Evolutionary conservation across 163 green algal species (phyloP).

Genomic region (Prototheca cutis): DNA sequence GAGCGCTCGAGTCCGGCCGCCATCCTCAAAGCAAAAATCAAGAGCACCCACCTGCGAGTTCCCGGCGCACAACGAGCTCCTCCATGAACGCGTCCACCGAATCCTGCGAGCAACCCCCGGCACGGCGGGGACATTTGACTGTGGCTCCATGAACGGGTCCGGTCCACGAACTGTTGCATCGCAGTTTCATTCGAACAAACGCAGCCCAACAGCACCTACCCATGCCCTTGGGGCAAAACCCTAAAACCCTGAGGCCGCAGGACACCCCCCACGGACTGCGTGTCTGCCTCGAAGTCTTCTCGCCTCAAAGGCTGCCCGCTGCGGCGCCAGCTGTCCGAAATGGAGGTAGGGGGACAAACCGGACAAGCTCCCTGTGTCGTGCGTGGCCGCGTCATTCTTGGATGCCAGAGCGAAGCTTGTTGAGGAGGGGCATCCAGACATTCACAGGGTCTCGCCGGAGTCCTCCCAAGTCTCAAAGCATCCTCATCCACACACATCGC

Average conservation of each 20-base stretch:
- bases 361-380: constrained; percentile 48
- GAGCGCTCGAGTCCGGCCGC: too few species aligned
- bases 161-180: too few species aligned
- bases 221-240: too few species aligned
- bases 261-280: too few species aligned
- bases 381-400: neutral
- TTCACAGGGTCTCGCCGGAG: too few species aligned
- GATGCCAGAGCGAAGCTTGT: neutral
- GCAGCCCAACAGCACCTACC: too few species aligned
- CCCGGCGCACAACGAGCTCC: constrained; percentile 86
- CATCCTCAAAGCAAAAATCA: too few species aligned
- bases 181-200: too few species aligned
- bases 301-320: constrained; percentile 75
- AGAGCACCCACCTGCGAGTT: constrained; percentile 52
- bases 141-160: neutral
- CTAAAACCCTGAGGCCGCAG: too few species aligned
- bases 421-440: neutral
- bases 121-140: neutral
- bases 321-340: constrained; percentile 75
- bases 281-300: constrained; percentile 51
- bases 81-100: constrained; percentile 88
- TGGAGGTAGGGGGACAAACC: constrained; percentile 87
- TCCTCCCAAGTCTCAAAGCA: too few species aligned
- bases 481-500: too few species aligned
- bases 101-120: constrained; percentile 31